These are phyloP conservation scores for Eimeria maxima DNA, from an alignment of 169 alveolate genomes.

Conservation along the genomic window DNA sequence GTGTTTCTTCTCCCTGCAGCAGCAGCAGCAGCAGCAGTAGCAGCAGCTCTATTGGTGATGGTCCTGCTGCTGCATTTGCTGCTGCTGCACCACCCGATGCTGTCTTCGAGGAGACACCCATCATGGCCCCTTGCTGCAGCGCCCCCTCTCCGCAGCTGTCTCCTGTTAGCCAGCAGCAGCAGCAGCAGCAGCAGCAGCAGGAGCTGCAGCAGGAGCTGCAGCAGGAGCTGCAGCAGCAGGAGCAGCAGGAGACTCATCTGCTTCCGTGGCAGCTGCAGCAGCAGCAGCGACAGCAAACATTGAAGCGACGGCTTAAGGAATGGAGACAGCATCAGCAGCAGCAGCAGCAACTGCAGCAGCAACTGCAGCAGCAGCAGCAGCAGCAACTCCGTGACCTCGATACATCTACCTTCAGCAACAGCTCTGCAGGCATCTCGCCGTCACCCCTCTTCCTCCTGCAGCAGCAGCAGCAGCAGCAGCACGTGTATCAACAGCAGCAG, in stretches of 20 bases:
- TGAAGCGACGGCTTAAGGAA: background rate
- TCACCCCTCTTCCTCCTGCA: too few species aligned
- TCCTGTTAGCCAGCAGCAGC: background rate
- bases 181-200: background rate
- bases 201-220: background rate
- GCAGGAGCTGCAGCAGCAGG: background rate
- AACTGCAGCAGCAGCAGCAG: too few species aligned
- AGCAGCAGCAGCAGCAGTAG: too few species aligned
- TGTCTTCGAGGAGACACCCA: background rate
- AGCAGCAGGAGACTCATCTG: background rate
- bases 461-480: too few species aligned
- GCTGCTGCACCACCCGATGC: background rate
- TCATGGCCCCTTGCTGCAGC: background rate
- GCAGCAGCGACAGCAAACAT: background rate
- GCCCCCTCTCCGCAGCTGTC: background rate
- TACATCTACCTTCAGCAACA: too few species aligned
- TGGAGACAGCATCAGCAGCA: background rate
- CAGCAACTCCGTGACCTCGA: too few species aligned
- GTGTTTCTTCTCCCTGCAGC: too few species aligned
- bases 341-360: background rate
- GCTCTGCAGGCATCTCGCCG: too few species aligned
- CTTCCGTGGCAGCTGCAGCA: background rate
- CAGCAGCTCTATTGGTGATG: too few species aligned
- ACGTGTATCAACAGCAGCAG: too few species aligned
- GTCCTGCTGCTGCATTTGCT: background rate